A percentile compares a stretch with the other conserved stretches of the same genome.
These are phyloP conservation scores for Friedmanniomyces endolithicus DNA, from an alignment of 495 filamentous ascomycete species.

Conservation along the genomic window DNA sequence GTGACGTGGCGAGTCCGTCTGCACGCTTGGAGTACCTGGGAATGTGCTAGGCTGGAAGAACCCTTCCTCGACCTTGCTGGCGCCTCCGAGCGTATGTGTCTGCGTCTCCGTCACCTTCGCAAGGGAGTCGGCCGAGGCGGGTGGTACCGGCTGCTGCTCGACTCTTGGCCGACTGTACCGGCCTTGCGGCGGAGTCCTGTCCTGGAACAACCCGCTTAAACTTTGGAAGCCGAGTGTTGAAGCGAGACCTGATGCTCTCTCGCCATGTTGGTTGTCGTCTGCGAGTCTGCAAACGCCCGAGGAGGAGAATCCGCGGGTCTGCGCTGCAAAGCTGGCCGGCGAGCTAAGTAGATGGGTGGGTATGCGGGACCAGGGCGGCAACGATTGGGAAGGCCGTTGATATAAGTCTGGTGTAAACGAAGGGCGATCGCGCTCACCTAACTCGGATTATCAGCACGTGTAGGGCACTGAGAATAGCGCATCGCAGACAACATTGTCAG, in stretches of 20 bases:
- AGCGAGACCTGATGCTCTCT: neutral
- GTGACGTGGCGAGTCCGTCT: too few species aligned
- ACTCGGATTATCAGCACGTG: neutral
- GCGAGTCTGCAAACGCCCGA: neutral
- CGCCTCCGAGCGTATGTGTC: neutral
- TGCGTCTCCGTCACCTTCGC: neutral
- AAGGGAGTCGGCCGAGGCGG: neutral
- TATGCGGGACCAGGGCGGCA: neutral
- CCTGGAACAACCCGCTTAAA: neutral
- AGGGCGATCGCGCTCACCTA: neutral
- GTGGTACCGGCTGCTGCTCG: neutral
- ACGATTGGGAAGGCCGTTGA: neutral
- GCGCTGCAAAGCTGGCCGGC: neutral
- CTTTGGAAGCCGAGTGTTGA: conserved; percentile 10
- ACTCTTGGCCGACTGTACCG: conserved; percentile 7
- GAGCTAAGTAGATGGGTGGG: neutral
- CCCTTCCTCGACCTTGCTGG: neutral
- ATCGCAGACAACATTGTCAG: neutral
- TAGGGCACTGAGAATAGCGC: neutral
- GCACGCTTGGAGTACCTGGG: too few species aligned
- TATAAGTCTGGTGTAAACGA: neutral
- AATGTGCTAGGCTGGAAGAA: too few species aligned
- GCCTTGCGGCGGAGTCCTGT: neutral
- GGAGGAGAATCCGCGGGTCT: neutral
- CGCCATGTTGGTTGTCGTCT: neutral